A percentile compares a stretch with the other conserved stretches of the same genome.
These are phyloP conservation scores for Danielia oregonensis DNA, from an alignment of 805 yeast genomes.

Conservation along the genomic window DNA sequence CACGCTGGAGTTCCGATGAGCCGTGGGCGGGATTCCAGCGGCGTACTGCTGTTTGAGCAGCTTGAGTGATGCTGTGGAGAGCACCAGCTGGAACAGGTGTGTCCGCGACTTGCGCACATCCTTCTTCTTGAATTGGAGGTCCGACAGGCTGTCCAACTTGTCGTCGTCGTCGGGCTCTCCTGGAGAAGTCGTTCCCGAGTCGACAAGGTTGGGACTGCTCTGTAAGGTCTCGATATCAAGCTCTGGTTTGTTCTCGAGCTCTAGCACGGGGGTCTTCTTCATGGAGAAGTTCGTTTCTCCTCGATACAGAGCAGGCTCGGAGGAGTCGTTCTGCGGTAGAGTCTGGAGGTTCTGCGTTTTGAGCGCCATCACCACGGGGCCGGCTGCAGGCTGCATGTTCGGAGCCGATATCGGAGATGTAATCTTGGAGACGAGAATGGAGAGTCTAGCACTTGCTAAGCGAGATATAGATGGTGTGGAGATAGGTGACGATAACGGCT, in stretches of 20 bases:
- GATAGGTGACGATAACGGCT: not conserved
- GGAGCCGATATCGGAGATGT: too few relatives aligned
- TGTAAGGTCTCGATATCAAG: too few relatives aligned
- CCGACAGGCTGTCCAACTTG: slow-evolving; percentile 10
- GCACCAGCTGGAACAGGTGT: slow-evolving; percentile 42
- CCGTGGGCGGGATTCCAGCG: slow-evolving; percentile 9
- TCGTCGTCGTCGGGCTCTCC: slow-evolving; percentile 1
- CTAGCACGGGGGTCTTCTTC: too few relatives aligned
- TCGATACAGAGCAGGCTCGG: too few relatives aligned
- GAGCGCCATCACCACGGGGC: not conserved
- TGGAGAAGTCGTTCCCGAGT: not conserved
- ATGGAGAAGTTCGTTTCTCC: too few relatives aligned
- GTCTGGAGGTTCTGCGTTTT: too few relatives aligned
- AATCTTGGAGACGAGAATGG: too few relatives aligned
- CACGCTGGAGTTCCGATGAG: slow-evolving; percentile 12
- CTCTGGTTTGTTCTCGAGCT: too few relatives aligned
- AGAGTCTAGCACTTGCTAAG: too few relatives aligned
- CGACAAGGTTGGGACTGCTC: not conserved
- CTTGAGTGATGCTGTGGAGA: slow-evolving; percentile 41
- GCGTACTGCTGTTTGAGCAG: slow-evolving; percentile 30
- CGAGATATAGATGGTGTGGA: too few relatives aligned
- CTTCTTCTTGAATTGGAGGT: slow-evolving; percentile 35
- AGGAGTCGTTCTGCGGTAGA: too few relatives aligned
- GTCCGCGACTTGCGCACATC: slow-evolving; percentile 35
- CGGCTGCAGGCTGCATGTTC: too few relatives aligned